Base-by-base conservation (phyloP, 768 basidiomycete genomes). In the Mycena leptocephala region DNA sequence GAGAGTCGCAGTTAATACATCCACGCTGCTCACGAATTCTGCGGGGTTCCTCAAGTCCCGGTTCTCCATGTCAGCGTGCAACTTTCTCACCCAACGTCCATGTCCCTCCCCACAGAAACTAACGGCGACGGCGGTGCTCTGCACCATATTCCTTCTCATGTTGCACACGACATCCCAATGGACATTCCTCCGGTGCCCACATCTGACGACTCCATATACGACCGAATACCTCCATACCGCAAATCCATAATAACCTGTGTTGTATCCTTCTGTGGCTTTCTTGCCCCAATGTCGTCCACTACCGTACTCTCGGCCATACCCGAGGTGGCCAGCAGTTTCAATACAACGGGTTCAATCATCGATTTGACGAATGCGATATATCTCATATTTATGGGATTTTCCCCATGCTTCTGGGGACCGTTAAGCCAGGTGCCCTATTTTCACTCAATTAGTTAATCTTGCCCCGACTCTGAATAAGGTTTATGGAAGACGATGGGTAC, bases 401-500 rank as follows among this genome's bases (percentile, higher is more conserved):
- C 77, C 10, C 77, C 77, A 24, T 78, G 77, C 53, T 75, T 78
- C 24, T 76, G 74, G 74, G 77, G 67, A 26, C 77, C 77, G 18
- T 51, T 78, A 62, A 78, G 77, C 56, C 77, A 78, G 39, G 77
- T 74, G 5, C 28, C 51, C 65, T 13, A 30, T 33, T 51, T 20
- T 59, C n/a, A 28, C 43, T 51, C 26, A 24, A 5, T 8, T 9
- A 33, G 32, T 16, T 0, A 14, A 7, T 24, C 26, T 8, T 22
- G 18, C 9, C 32, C 59, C 63, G n/a, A 63, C 32, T 28, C 24
- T 8, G 16, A n/a, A 3, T 16, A n/a, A 78, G 77, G 77, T 78
- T 32, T 78, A 78, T 48, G 77, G 77, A 26, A 78, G 77, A 72
- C 74, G 77, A 69, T 76, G 65, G 77, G 77, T 78, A 78, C 32